phyloP scores from a whole-genome alignment of 768 basidiomycete species.

The Amanita phalloides region DNA sequence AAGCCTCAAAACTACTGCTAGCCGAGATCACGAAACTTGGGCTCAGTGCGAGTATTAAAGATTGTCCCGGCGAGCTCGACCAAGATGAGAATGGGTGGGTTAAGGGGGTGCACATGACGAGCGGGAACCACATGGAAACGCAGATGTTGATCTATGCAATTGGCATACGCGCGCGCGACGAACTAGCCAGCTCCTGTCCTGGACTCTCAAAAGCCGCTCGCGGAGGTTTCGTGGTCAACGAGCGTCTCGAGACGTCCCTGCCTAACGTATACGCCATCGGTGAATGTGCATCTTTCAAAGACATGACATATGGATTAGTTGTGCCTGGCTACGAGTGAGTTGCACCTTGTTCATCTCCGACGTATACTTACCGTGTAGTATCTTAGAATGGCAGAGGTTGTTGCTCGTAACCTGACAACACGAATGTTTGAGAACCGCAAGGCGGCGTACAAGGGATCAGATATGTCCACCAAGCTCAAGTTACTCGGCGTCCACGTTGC shows the following conservation, averaged over 20 bases:
- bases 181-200: constrained; percentile 37
- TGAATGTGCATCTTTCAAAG: constrained; percentile 63
- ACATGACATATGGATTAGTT: constrained; percentile 63
- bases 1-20: constrained; percentile 15
- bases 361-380: neutral
- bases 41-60: constrained; percentile 5
- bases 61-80: neutral
- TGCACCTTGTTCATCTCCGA: neutral
- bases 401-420: constrained; percentile 59
- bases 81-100: constrained; percentile 20
- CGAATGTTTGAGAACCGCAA: constrained; percentile 25
- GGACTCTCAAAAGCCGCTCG: constrained; percentile 38
- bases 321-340: constrained; percentile 44
- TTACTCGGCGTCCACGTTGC: constrained; percentile 40
- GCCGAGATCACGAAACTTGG: constrained; percentile 12
- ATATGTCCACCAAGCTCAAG: constrained; percentile 63
- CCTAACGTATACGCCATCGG: constrained; percentile 63
- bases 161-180: constrained; percentile 63
- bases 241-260: constrained; percentile 44
- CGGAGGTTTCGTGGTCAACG: constrained; percentile 51
- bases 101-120: constrained; percentile 37
- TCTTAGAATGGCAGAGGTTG: constrained; percentile 63
- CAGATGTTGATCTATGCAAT: constrained; percentile 58
- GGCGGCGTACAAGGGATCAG: constrained; percentile 27
- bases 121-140: constrained; percentile 33